A percentile compares a stretch with the other conserved stretches of the same genome.
phyloP scores from a whole-genome alignment of 352 stramenopile genomes.

The Chloridella minuta region DNA sequence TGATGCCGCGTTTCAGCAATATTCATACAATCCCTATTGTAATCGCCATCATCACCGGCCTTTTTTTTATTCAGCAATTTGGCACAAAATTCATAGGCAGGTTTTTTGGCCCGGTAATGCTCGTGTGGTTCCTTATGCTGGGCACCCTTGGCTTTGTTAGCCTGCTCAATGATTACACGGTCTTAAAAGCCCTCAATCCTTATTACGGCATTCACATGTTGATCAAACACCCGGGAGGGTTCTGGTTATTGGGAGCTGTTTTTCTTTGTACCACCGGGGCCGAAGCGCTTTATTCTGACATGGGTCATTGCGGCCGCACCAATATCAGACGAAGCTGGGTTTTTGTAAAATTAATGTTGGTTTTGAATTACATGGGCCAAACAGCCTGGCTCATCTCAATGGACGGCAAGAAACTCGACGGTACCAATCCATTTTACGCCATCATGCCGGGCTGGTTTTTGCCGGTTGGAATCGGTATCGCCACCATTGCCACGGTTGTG shows the following conservation, averaged over 20 bases:
- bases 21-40: not conserved
- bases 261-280: not conserved
- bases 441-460: not conserved
- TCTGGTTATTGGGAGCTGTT: not conserved
- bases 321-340: not conserved
- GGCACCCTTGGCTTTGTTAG: not conserved
- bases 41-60: not conserved
- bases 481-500: not conserved
- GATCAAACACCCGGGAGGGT: not conserved
- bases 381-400: not conserved
- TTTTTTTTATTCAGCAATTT: constrained; percentile 1
- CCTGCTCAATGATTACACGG: not conserved
- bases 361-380: not conserved
- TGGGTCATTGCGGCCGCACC: not conserved
- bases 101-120: not conserved
- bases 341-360: not conserved
- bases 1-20: not conserved
- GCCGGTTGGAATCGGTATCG: not conserved
- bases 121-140: not conserved
- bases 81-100: not conserved
- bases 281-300: not conserved
- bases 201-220: not conserved
- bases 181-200: not conserved
- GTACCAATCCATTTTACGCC: not conserved
- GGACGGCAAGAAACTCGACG: not conserved